These are phyloP conservation scores for Colletotrichum sp. DNA, from an alignment of 2,329 filamentous ascomycete species.

Conservation along the genomic window DNA sequence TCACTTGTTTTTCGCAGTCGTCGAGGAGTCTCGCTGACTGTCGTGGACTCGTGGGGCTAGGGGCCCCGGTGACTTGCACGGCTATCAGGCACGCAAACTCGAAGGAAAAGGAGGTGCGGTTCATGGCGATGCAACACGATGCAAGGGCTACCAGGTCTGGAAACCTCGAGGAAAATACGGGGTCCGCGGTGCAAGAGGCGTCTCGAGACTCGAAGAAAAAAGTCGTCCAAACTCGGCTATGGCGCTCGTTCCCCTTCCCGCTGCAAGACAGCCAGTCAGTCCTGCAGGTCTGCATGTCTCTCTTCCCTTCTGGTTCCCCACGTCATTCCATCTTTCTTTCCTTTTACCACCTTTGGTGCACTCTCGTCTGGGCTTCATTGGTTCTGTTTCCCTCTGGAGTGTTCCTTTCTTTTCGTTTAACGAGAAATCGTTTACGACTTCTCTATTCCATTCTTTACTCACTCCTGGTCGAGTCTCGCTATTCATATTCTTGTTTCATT, in stretches of 20 bases:
- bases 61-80: background rate
- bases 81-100: background rate
- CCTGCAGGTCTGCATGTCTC: background rate
- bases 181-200: background rate
- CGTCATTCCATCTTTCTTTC: background rate
- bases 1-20: background rate
- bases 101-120: background rate
- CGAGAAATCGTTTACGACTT: conserved; percentile 1
- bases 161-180: conserved; percentile 1
- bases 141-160: background rate
- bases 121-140: conserved; percentile 1
- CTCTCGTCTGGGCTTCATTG: conserved; percentile 12
- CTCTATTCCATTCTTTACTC: conserved; percentile 11
- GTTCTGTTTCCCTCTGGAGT: background rate
- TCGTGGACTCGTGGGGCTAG: background rate
- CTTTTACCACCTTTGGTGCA: conserved; percentile 1
- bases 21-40: background rate
- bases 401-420: conserved; percentile 13
- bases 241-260: background rate
- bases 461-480: conserved; percentile 10
- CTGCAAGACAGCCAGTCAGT: background rate
- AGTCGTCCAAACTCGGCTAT: conserved; percentile 3
- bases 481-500: background rate
- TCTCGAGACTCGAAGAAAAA: background rate
- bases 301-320: background rate